Evolutionary conservation across 106 monocot genomes (phyloP).

Genomic region (Dendrobium nobile): DNA sequence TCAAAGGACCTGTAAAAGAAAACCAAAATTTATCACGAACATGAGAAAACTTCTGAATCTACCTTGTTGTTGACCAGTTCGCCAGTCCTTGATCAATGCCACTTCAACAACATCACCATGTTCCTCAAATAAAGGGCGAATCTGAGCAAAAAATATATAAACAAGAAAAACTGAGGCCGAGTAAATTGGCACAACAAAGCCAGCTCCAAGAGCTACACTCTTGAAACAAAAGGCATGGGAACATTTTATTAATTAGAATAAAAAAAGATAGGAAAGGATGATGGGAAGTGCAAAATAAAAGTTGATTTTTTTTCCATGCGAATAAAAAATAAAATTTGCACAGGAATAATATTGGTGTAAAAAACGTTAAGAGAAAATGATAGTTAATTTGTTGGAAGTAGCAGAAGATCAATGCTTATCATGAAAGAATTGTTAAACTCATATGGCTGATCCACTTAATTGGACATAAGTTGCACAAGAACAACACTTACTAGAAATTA

Average conservation of each 20-base stretch:
- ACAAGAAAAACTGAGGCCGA: not conserved
- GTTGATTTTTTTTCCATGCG: not conserved
- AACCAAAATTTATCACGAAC: constrained; percentile 14
- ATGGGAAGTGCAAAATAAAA: not conserved
- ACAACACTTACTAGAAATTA: not conserved
- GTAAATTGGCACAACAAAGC: not conserved
- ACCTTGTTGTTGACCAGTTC: constrained; percentile 97
- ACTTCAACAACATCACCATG: constrained; percentile 98
- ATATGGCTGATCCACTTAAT: not conserved
- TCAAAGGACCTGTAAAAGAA: constrained; percentile 60
- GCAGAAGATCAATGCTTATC: not conserved
- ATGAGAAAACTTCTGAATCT: constrained; percentile 15
- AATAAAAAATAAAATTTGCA: not conserved
- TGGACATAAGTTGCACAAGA: not conserved
- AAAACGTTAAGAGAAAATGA: not conserved
- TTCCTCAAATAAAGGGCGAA: constrained; percentile 93
- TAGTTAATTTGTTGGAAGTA: not conserved
- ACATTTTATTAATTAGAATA: not conserved
- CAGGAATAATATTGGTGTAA: not conserved
- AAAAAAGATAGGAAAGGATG: not conserved
- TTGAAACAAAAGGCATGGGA: not conserved
- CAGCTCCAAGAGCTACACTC: not conserved
- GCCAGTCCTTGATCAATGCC: constrained; percentile 87
- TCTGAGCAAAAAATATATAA: constrained; percentile 21
- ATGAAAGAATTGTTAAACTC: not conserved